These are phyloP conservation scores for Xylariaceae sp. DNA, from an alignment of 2,329 filamentous ascomycete genomes.

Conservation along the genomic window DNA sequence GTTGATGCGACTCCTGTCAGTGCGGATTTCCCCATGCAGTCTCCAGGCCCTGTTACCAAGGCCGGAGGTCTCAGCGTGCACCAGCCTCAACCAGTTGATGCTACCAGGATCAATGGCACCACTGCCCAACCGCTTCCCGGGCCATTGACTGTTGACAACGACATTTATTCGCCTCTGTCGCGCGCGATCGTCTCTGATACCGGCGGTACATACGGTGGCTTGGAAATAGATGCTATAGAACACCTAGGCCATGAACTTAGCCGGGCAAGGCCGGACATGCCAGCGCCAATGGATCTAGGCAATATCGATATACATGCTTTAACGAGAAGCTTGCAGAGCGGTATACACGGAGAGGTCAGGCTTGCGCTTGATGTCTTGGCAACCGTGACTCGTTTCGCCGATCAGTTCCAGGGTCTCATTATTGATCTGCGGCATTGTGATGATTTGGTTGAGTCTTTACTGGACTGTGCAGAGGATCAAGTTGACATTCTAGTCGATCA, in stretches of 20 bases:
- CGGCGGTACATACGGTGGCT: constrained; percentile 50
- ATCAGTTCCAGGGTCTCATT: constrained; percentile 59
- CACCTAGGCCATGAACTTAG: constrained; percentile 65
- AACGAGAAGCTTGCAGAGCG: constrained; percentile 84
- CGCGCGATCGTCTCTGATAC: constrained; percentile 39
- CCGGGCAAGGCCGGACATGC: constrained; percentile 68
- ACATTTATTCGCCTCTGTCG: constrained; percentile 53
- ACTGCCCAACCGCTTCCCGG: constrained; percentile 28
- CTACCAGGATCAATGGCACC: constrained; percentile 22
- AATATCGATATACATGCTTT: constrained; percentile 87
- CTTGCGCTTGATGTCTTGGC: constrained; percentile 81
- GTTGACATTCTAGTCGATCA: constrained; percentile 80
- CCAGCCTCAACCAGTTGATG: constrained; percentile 33
- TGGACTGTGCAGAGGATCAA: constrained; percentile 90
- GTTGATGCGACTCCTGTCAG: constrained; percentile 42
- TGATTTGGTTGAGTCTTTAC: constrained; percentile 79
- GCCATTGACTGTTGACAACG: constrained; percentile 42
- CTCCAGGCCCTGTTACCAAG: constrained; percentile 39
- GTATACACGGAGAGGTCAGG: constrained; percentile 84
- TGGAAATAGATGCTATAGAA: constrained; percentile 62
- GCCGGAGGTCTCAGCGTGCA: constrained; percentile 36
- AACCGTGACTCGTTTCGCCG: constrained; percentile 60
- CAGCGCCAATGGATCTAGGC: constrained; percentile 72
- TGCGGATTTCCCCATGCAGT: constrained; percentile 42
- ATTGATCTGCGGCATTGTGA: constrained; percentile 71